These are phyloP conservation scores for Apocynum venetum DNA, from an alignment of 257 asterid species.

Conservation along the genomic window DNA sequence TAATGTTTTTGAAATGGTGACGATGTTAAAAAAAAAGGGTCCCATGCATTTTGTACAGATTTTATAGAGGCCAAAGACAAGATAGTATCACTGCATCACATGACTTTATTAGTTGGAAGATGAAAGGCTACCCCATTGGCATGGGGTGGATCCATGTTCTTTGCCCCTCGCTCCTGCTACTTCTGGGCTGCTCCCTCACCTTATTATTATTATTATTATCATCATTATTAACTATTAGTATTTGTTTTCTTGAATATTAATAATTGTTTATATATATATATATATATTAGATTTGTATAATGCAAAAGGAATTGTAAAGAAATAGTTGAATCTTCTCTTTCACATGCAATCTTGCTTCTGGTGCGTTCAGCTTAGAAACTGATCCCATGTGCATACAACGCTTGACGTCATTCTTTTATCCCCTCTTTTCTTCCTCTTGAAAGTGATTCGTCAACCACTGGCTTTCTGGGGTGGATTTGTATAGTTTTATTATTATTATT, in stretches of 20 bases:
- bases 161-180: slow-evolving; percentile 16
- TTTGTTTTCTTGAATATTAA: not conserved
- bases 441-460: slow-evolving; percentile 60
- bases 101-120: slow-evolving; percentile 59
- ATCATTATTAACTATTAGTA: not conserved
- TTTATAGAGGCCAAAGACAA: slow-evolving; percentile 36
- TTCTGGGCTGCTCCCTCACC: slow-evolving; percentile 6
- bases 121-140: slow-evolving; percentile 38
- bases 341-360: slow-evolving; percentile 47
- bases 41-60: slow-evolving; percentile 24
- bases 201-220: not conserved
- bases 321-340: slow-evolving; percentile 38
- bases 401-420: slow-evolving; percentile 46
- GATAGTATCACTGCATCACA: slow-evolving; percentile 42
- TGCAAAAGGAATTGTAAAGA: slow-evolving; percentile 17
- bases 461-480: slow-evolving; percentile 7
- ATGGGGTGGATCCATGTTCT: slow-evolving; percentile 64
- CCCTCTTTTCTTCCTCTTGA: slow-evolving; percentile 33
- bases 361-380: slow-evolving; percentile 32
- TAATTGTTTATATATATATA: not conserved
- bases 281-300: slow-evolving; percentile 3
- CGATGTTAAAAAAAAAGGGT: slow-evolving; percentile 20
- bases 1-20: slow-evolving; percentile 11
- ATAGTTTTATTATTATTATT: not conserved
- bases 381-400: slow-evolving; percentile 62